These are phyloP conservation scores for Solanum gandarillasii DNA, from an alignment of 257 asterid genomes.

Conservation along the genomic window DNA sequence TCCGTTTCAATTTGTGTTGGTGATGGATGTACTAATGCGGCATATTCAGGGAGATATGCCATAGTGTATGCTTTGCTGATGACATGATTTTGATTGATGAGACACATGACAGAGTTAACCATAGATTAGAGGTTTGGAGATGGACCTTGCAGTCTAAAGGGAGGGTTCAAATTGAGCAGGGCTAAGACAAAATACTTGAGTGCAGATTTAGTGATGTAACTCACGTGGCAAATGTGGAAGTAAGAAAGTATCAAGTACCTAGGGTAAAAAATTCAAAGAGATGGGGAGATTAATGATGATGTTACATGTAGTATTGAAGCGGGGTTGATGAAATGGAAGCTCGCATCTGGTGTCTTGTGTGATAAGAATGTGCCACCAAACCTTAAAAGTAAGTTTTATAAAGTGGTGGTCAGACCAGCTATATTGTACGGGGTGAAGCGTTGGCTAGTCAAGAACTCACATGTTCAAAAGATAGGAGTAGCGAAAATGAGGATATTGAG, in stretches of 20 bases:
- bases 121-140: not conserved
- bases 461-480: not conserved
- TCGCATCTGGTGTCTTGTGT: not conserved
- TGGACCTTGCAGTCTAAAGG: not conserved
- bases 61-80: not conserved
- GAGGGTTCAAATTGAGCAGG: not conserved
- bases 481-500: not conserved
- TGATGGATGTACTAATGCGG: not conserved
- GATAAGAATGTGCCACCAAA: not conserved
- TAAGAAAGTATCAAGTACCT: not conserved
- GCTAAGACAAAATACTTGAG: not conserved
- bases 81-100: not conserved
- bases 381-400: not conserved
- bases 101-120: not conserved
- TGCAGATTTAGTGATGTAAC: not conserved
- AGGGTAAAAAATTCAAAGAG: not conserved
- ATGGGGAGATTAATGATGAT: not conserved
- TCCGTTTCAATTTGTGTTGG: not conserved
- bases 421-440: not conserved
- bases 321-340: not conserved
- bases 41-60: not conserved
- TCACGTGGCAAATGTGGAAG: not conserved
- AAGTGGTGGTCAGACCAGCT: not conserved
- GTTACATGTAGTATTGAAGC: not conserved
- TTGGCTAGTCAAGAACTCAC: not conserved